Conservation (phyloP, 192 early-diverging fungal species). For the Coemansia sp. region DNA sequence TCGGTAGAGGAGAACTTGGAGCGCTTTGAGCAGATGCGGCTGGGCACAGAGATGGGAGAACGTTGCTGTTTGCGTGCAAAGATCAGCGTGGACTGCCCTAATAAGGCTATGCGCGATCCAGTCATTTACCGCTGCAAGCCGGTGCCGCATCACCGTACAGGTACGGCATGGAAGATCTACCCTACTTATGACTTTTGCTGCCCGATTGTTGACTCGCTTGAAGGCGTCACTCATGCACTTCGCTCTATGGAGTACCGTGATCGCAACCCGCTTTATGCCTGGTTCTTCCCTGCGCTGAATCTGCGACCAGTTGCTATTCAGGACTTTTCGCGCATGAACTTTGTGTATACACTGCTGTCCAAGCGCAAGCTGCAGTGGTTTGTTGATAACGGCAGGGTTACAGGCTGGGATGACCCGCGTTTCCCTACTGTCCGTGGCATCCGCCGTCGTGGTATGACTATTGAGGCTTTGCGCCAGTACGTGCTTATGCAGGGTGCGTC, state of each 20-base stretch:
- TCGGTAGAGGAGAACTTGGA: constrained; percentile 88
- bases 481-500: constrained; percentile 98
- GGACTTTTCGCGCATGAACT: constrained; percentile 95
- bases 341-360: constrained; percentile 96
- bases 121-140: constrained; percentile 94
- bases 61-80: constrained; percentile 91
- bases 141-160: constrained; percentile 84
- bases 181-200: constrained; percentile 99
- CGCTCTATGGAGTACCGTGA: constrained; percentile 98
- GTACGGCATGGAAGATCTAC: constrained; percentile 93
- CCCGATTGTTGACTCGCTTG: constrained; percentile 91
- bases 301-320: constrained; percentile 89
- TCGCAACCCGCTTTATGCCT: constrained; percentile 93
- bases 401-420: constrained; percentile 86
- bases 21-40: constrained; percentile 89
- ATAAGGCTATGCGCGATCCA: constrained; percentile 95
- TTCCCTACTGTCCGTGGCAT: constrained; percentile 91
- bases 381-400: constrained; percentile 79
- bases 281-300: constrained; percentile 86
- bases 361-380: constrained; percentile 99
- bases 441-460: constrained; percentile 93
- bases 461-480: constrained; percentile 94
- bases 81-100: constrained; percentile 82
- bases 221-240: constrained; percentile 98
- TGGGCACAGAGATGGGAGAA: constrained; percentile 77